Evolutionary conservation across 177 flowering plant species (phyloP), one percentile per base, ranked within the genome.

Genomic region (Vitis hybrid): DNA sequence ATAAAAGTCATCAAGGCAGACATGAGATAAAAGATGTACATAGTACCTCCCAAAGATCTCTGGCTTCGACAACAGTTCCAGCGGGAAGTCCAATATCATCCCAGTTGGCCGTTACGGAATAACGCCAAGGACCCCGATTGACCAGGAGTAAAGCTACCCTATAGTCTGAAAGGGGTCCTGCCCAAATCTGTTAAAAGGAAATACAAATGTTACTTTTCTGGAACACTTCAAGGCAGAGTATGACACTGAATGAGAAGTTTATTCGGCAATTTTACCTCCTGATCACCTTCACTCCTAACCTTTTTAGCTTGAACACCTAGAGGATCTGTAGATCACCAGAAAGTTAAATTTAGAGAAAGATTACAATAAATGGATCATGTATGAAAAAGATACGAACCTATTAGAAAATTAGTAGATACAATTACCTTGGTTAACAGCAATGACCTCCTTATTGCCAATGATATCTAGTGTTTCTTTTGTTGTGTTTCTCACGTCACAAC

Each of bases 281-380:
- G 69, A 69, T 86, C 89, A 16, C 97, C 96, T 71, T 86, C 89
- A 80, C 74, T 75, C 45, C 94, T 72, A 64, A 89, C 93, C 77
- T 90, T 93, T 75, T 89, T 89, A 0, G 93, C 98, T 75, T 93
- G 96, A 63, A 88, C 81, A 45, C 98, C 98, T 26, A 85, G 86
- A 16, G 84, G 72, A 81, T 93, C 94, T 92, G 70, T 68, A 39
- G 45, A 39, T 39, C 45, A 39, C 45, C 45, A 39, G 8, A 39
- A 39, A 39, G 45, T 39, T 39, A 39, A 5, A 39, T 5, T 39
- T 7, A 1, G 45, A 39, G 7, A 39, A 2, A 26, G 29, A 26
- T 26, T 26, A 39, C 8, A 39, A 39, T 39, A 5, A 39, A 39
- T 31, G 2, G 5, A 19, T 58, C 29, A 8, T 10, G 5, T 26